These are phyloP conservation scores for Pulveroboletus ravenelii DNA, from an alignment of 768 basidiomycete genomes.

Conservation along the genomic window DNA sequence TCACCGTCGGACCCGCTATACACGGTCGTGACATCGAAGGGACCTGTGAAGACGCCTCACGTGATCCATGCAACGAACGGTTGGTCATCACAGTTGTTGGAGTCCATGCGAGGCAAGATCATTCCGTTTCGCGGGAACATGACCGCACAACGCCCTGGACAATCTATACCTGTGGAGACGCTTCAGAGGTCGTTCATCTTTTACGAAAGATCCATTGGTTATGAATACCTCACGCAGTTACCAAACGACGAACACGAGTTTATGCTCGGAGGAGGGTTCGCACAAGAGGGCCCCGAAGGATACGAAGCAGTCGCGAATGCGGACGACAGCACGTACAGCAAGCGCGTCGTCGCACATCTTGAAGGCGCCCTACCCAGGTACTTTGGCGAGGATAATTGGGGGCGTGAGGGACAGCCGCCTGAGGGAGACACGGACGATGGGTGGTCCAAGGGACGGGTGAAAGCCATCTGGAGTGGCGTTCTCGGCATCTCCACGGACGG, in stretches of 20 bases:
- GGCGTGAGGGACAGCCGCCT: constrained; percentile 27
- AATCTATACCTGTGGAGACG: constrained; percentile 31
- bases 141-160: constrained; percentile 60
- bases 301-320: constrained; percentile 34
- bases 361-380: constrained; percentile 47
- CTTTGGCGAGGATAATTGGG: constrained; percentile 47
- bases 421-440: constrained; percentile 7
- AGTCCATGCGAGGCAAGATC: constrained; percentile 56
- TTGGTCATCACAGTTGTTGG: constrained; percentile 70
- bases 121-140: constrained; percentile 57
- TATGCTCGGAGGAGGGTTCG: constrained; percentile 60
- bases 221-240: constrained; percentile 69
- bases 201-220: constrained; percentile 40
- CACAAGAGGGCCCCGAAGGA: constrained; percentile 29
- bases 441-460: constrained; percentile 46
- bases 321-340: constrained; percentile 35
- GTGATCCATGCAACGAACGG: constrained; percentile 85
- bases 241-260: constrained; percentile 43
- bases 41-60: constrained; percentile 51
- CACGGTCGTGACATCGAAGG: constrained; percentile 57
- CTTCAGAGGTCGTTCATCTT: constrained; percentile 54
- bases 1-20: constrained; percentile 35
- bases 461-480: constrained; percentile 60
- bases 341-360: constrained; percentile 34
- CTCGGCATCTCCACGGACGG: constrained; percentile 58